phyloP scores from a whole-genome alignment of 441 rosid species.

The Omphalea diandra region DNA sequence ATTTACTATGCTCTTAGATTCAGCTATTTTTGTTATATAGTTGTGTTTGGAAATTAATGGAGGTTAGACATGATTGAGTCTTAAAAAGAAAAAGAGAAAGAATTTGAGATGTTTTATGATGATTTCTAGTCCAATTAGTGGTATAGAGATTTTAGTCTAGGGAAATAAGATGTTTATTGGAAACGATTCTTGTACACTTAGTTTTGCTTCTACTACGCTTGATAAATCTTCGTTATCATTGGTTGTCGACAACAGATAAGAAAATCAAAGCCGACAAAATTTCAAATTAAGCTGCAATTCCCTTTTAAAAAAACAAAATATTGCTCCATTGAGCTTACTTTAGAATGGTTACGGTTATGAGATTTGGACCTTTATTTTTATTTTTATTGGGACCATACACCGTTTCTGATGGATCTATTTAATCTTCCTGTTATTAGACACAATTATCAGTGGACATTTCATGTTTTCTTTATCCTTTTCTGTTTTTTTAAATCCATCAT shows the following conservation, averaged over 20 bases:
- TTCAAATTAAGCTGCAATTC: neutral
- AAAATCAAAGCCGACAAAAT: too few species aligned
- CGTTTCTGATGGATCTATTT: too few species aligned
- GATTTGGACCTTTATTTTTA: neutral
- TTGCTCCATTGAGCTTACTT: neutral
- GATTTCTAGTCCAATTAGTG: neutral
- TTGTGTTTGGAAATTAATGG: constrained; percentile 3
- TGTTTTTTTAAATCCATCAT: neutral
- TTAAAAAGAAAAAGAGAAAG: neutral
- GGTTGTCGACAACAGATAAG: neutral
- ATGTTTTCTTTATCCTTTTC: too few species aligned
- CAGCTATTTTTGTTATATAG: too few species aligned
- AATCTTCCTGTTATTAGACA: too few species aligned
- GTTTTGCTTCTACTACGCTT: neutral
- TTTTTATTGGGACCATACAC: neutral
- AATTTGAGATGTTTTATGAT: neutral
- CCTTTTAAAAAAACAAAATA: neutral
- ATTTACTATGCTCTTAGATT: neutral
- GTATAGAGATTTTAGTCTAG: neutral
- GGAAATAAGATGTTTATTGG: neutral
- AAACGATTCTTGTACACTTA: neutral
- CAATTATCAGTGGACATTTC: too few species aligned
- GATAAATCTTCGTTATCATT: neutral
- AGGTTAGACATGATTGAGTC: neutral
- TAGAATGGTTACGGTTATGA: neutral